Evolutionary conservation across 2,329 filamentous ascomycete genomes (phyloP), one percentile per base, ranked within the genome.

Genomic region (Ceratocystis variospora): DNA sequence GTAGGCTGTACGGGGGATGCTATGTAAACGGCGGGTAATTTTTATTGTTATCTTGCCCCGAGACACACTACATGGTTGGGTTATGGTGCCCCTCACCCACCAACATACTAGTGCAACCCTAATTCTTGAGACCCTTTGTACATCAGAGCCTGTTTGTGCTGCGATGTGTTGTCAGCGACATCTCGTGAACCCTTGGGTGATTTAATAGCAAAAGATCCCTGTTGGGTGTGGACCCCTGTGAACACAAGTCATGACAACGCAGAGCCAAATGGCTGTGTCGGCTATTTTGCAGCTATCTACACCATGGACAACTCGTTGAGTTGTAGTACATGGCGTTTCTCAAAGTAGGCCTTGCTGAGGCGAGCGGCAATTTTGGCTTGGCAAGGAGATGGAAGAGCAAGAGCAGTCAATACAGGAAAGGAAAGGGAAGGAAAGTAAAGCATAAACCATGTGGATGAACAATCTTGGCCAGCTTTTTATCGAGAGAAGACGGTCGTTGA

Each of bases 311-410:
- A 37, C 55, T 37, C 37, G 55, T 59, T 48, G 15, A 37, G 7
- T 10, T n/a, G 55, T 59, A 59, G 55, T 15, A 59, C 55, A 59
- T 59, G 55, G 25, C 55, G 25, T 59, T 59, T 59, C 17, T 19
- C 33, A n/a, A 17, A 28, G 28, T 12, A 15, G 28, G 22, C 22
- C 19, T 57, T 57, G 22, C n/a, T 8, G n/a, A 57, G 53, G 22
- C 53, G 22, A 57, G 53, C 53, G 53, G 53, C n/a, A 57, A 57
- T 25, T 31, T 57, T 41, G 37, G 19, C 25, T 12, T 57, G 53
- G 55, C 55, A 59, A 41, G 37, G 10, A 41, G 10, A 41, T 4
- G 15, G 37, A 41, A 50, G 48, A 53, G 48, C 12, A 53, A 53
- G 48, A 53, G 48, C 46, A 48, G n/a, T 7, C 17, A 48, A 19